Evolutionary conservation across 805 yeast species (phyloP), one percentile per base, ranked within the genome.

Genomic region (Schizosaccharomyces cryophilus): DNA sequence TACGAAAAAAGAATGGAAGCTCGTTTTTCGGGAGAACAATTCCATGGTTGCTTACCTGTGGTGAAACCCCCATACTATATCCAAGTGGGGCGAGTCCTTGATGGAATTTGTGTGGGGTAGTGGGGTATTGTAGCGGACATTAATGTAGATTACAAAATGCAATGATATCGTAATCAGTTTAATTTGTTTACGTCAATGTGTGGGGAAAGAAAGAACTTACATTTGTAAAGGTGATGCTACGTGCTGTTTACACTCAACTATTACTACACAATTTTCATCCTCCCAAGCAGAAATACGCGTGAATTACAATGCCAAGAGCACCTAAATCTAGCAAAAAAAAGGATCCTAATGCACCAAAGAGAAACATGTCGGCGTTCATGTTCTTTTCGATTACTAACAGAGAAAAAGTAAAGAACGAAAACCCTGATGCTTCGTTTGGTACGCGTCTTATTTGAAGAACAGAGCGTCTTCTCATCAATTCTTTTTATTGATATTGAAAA

Each of bases 301-400:
- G 13, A 21, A 61, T 2, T 35, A 26, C 21, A 31, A 42, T 45
- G 38, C 38, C 62, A 26, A 61, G 42, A 47, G 42, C 35, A 15
- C 42, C 60, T 31, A 21, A 31, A 21, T 21, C 30, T 7, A 56
- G 29, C 40, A 30, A 24, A 5, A 35, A 35, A 30, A 56, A 42
- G 70, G 95, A 87, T 74, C 95, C 98, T 77, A 89, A 90, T 74
- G 98, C 98, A 66, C 98, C 98, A 74, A 93, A 93, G 87, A 87
- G 97, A 76, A 87, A 96, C 30, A 77, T 93, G 72, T 87, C 96
- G 64, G 96, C 97, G 60, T 93, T 90, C 83, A 89, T 93, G 97
- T 90, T 87, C 81, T 93, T 89, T 71, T 97, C 98, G 68, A 88
- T 87, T 73, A 96, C 88, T 71, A 85, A 86, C 80, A 89, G 98